Conservation (phyloP, 1,139 yeast genomes). For the Saccharomyces uvarum region DNA sequence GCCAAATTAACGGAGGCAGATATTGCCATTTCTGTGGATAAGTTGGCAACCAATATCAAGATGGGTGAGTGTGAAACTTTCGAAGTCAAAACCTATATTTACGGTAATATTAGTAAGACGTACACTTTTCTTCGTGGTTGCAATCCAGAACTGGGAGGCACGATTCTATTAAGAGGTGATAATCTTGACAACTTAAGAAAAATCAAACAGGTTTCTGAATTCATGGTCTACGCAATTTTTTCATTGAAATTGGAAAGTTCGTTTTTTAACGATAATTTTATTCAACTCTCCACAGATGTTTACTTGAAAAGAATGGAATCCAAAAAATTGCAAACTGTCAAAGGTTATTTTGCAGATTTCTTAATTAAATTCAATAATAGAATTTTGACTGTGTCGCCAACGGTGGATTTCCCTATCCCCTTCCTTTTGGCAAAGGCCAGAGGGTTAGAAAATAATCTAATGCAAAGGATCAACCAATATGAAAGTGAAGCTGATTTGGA, state of each 20-base stretch:
- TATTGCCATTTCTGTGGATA: slow-evolving; percentile 60
- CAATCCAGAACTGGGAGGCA: slow-evolving; percentile 67
- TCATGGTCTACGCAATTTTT: slow-evolving; percentile 67
- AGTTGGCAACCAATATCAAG: slow-evolving; percentile 48
- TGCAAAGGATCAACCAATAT: slow-evolving; percentile 27
- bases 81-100: slow-evolving; percentile 59
- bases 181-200: slow-evolving; percentile 51
- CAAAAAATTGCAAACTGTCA: slow-evolving; percentile 8
- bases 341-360: slow-evolving; percentile 41
- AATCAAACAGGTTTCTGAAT: slow-evolving; percentile 72
- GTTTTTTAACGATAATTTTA: slow-evolving; percentile 66
- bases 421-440: slow-evolving; percentile 50
- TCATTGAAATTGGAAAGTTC: slow-evolving; percentile 77
- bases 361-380: slow-evolving; percentile 45
- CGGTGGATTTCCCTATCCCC: slow-evolving; percentile 63
- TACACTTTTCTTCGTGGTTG: slow-evolving; percentile 75
- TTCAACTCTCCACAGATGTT: slow-evolving; percentile 39
- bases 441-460: slow-evolving; percentile 42
- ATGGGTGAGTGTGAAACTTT: slow-evolving; percentile 70
- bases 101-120: slow-evolving; percentile 53
- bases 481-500: slow-evolving; percentile 20
- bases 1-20: slow-evolving; percentile 80
- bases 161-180: slow-evolving; percentile 75
- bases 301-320: slow-evolving; percentile 21
- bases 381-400: slow-evolving; percentile 65